These are phyloP conservation scores for Helenozyma rhizophorensis DNA, from an alignment of 805 yeast genomes.

Conservation along the genomic window DNA sequence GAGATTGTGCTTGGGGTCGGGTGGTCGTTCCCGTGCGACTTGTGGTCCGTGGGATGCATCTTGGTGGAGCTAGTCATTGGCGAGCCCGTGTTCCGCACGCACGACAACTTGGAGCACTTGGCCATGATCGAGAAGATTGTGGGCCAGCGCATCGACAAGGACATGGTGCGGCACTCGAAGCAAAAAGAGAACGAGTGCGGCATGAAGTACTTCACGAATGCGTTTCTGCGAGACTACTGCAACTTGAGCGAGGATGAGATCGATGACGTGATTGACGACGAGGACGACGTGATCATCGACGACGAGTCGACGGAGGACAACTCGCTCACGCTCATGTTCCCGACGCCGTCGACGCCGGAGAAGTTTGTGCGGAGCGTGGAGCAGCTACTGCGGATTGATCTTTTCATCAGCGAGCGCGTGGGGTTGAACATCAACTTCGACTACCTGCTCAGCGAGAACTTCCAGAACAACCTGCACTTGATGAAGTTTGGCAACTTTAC, in stretches of 20 bases:
- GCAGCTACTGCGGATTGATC: conserved; percentile 39
- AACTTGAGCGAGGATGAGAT: conserved; percentile 10
- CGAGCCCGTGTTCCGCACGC: conserved; percentile 90
- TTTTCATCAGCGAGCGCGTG: conserved; percentile 37
- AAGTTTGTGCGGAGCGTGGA: conserved; percentile 37
- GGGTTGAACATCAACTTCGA: conserved; percentile 39
- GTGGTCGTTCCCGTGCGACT: conserved; percentile 95
- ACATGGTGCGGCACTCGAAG: conserved; percentile 33
- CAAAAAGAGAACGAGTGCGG: conserved; percentile 39
- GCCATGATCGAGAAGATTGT: conserved; percentile 89
- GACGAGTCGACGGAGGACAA: conserved; percentile 23
- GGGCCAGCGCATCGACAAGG: conserved; percentile 47
- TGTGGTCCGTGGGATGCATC: conserved; percentile 96
- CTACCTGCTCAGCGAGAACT: conserved; percentile 35
- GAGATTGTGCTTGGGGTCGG: conserved; percentile 93
- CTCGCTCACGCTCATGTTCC: conserved; percentile 32
- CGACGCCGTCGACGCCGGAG: conserved; percentile 35
- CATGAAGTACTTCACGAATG: conserved; percentile 31
- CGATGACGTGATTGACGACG: conserved; percentile 13
- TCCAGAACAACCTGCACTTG: conserved; percentile 34
- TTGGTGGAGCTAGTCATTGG: conserved; percentile 89
- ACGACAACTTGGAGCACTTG: conserved; percentile 89
- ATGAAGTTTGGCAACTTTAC: conserved; percentile 58
- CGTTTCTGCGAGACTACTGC: conserved; percentile 6
- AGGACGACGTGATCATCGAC: conserved; percentile 29